Evolutionary conservation across 345 rosid genomes (phyloP), one percentile per base, ranked within the genome.

Genomic region (Brassica carinata): DNA sequence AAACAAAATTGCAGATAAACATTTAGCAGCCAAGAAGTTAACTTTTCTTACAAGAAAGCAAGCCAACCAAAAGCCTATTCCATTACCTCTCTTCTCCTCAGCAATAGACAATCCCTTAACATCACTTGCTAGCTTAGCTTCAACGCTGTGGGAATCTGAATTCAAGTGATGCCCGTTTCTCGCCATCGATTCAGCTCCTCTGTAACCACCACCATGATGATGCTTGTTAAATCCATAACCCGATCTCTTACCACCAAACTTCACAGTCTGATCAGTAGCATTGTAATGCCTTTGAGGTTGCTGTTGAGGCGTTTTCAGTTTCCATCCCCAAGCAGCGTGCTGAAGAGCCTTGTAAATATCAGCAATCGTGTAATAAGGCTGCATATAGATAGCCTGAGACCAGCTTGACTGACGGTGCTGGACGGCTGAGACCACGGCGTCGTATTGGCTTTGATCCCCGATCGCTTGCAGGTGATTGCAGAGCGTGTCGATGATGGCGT

Each of bases 351-450:
- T 68, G 17, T 80, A 34, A 38, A 96, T 89, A 67, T 94, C 98
- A 0, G 82, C 81, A 6, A 90, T 79, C 0, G 99, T 82, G 68
- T 80, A 90, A 76, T 86, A 92, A 67, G 90, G 99, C 86, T 94
- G 97, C 95, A 94, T 84, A 87, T 85, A 85, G 23, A 92, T 87
- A 83, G 90, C 93, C 0, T 89, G 85, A 72, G 77, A 86, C 99
- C 99, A 96, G 80, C 82, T 84, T 71, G 84, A 72, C 79, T 97
- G 89, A 88, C 99, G 87, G 72, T 90, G 94, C 68, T 90, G 89
- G 75, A 96, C 87, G 73, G 77, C 66, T 34, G 84, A 85, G 19
- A 89, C 38, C 31, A 86, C 97, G 0, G 75, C 5, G 5, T 90
- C 97, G 65, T 96, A 92, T 68, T 96, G 98, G 2, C 92, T 90